These are phyloP conservation scores for Elsinoe arachidis DNA, from an alignment of 2,329 filamentous ascomycete genomes.

Conservation along the genomic window DNA sequence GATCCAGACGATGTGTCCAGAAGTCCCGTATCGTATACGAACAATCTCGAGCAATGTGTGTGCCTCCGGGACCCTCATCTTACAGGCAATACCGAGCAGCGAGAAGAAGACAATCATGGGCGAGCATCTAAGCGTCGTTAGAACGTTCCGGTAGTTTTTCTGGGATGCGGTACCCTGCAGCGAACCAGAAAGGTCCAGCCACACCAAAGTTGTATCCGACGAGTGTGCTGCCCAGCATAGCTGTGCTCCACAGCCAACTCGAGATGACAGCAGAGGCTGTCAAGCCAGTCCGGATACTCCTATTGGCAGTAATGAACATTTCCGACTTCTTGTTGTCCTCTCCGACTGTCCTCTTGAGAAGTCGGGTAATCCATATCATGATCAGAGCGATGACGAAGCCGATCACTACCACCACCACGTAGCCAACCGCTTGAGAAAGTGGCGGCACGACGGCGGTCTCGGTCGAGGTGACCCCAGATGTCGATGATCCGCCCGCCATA, in stretches of 20 bases:
- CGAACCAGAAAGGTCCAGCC: slow-evolving; percentile 18
- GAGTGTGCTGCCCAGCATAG: slow-evolving; percentile 19
- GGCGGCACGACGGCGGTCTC: not conserved
- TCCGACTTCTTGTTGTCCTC: slow-evolving; percentile 39
- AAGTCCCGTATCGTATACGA: slow-evolving; percentile 28
- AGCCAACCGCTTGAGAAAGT: slow-evolving; percentile 31
- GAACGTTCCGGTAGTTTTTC: not conserved
- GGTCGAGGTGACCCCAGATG: not conserved
- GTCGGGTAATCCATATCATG: slow-evolving; percentile 38
- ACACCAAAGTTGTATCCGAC: slow-evolving; percentile 30
- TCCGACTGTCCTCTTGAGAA: slow-evolving; percentile 36
- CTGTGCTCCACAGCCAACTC: slow-evolving; percentile 21
- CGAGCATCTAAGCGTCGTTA: not conserved
- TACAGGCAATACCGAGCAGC: slow-evolving; percentile 40
- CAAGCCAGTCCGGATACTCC: slow-evolving; percentile 23
- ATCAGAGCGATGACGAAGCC: slow-evolving; percentile 40
- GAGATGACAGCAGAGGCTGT: slow-evolving; percentile 28
- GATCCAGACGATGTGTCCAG: slow-evolving; percentile 23
- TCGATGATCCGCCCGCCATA: slow-evolving; percentile 9
- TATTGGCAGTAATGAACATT: slow-evolving; percentile 34
- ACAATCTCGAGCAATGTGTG: slow-evolving; percentile 46
- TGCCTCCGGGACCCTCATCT: slow-evolving; percentile 43
- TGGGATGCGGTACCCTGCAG: not conserved
- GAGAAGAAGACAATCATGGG: slow-evolving; percentile 40
- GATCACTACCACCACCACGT: slow-evolving; percentile 43